phyloP scores from a whole-genome alignment of 2,329 filamentous ascomycete genomes.

The Escovopsis sp. region DNA sequence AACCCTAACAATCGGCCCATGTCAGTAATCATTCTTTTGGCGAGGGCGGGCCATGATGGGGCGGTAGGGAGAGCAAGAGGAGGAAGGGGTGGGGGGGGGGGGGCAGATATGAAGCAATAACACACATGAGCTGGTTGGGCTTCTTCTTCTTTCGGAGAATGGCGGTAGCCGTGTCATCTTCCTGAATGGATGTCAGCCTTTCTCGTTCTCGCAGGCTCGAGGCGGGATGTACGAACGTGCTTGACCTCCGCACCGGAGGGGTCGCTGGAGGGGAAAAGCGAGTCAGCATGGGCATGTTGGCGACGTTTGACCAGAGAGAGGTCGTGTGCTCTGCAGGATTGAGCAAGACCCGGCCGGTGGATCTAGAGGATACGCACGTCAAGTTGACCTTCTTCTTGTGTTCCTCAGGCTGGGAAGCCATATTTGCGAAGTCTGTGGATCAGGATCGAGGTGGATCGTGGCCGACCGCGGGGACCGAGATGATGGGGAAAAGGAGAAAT shows the following conservation, averaged over 20 bases:
- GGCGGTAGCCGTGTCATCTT: conserved; percentile 84
- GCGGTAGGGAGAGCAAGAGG: too few relatives aligned
- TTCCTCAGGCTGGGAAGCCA: conserved; percentile 55
- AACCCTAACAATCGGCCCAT: conserved; percentile 45
- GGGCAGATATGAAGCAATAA: not conserved
- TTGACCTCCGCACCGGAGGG: conserved; percentile 78
- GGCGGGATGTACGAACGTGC: conserved; percentile 43
- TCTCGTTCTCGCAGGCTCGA: conserved; percentile 6
- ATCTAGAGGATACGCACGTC: conserved; percentile 42
- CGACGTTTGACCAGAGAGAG: not conserved
- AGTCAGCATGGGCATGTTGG: too few relatives aligned
- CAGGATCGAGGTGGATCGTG: conserved; percentile 10
- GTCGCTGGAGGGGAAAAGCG: conserved; percentile 42
- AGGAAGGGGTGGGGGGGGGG: too few relatives aligned
- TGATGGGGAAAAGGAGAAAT: conserved; percentile 3
- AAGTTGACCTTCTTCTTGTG: conserved; percentile 75
- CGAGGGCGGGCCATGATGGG: too few relatives aligned
- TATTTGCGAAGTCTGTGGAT: conserved; percentile 27
- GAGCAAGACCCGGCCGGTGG: not conserved
- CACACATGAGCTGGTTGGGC: conserved; percentile 95
- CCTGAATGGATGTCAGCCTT: conserved; percentile 33
- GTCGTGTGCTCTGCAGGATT: conserved; percentile 21
- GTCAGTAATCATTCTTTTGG: too few relatives aligned
- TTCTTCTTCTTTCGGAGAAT: conserved; percentile 99
- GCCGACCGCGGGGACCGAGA: conserved; percentile 6